A percentile compares a stretch with the other conserved stretches of the same genome.
phyloP scores from a whole-genome alignment of 208 protist genomes.

The Leishmania arabica region DNA sequence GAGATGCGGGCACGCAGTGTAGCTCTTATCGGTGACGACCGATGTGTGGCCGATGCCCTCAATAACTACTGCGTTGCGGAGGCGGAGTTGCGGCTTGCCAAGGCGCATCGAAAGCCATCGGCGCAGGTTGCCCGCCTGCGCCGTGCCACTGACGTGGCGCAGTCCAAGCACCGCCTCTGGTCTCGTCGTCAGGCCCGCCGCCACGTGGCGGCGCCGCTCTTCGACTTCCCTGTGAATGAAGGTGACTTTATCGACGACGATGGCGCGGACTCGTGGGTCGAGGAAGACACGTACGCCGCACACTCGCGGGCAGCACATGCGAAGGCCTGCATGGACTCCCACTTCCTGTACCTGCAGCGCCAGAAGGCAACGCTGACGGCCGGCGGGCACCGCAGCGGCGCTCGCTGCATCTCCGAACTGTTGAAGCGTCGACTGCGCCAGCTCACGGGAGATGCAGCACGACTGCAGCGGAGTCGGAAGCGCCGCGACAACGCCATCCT shows the following conservation, averaged over 20 bases:
- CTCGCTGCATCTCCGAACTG: constrained; percentile 40
- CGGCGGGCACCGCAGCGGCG: constrained; percentile 16
- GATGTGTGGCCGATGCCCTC: constrained; percentile 49
- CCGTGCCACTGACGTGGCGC: constrained; percentile 33
- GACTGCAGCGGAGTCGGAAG: constrained; percentile 20
- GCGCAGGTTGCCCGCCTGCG: constrained; percentile 29
- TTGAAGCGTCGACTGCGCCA: constrained; percentile 49
- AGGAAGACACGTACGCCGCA: constrained; percentile 23
- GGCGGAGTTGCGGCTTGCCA: constrained; percentile 44
- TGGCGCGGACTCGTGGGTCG: constrained; percentile 4
- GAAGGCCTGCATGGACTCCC: constrained; percentile 36
- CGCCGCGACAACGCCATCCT: constrained; percentile 36
- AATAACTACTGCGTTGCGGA: constrained; percentile 48
- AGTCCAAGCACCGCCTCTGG: constrained; percentile 56
- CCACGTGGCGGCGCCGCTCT: constrained; percentile 25
- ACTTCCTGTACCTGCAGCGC: constrained; percentile 55
- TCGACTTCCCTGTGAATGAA: constrained; percentile 33
- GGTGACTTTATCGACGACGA: constrained; percentile 17
- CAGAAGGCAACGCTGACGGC: constrained; percentile 31
- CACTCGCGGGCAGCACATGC: constrained; percentile 23
- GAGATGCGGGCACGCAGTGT: constrained; percentile 49
- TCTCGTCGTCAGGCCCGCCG: constrained; percentile 41
- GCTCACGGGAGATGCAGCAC: constrained; percentile 35
- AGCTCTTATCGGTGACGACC: constrained; percentile 55
- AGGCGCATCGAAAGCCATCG: constrained; percentile 18